Evolutionary conservation across 768 basidiomycete species (phyloP), one percentile per base, ranked within the genome.

Genomic region (Russula sp.): DNA sequence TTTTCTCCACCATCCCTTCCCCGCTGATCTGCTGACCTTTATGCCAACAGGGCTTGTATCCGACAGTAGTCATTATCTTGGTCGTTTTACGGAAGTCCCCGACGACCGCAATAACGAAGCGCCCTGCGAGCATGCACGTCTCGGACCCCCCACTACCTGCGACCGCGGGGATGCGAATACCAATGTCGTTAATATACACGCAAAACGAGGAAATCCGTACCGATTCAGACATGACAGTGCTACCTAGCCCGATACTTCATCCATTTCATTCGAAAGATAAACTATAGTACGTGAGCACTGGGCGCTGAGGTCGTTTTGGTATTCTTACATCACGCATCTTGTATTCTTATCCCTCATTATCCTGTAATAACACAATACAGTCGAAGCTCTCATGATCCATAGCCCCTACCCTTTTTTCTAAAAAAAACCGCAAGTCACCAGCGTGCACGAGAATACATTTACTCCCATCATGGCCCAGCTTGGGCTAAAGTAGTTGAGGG

Each of bases 61-160:
- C 57, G 25, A 63, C 57, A 5, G n/a, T 46, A 4, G 16, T 63
- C n/a, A 29, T 63, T 34, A 59, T 63, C 18, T 54, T 59, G 32
- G 58, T 63, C n/a, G 25, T 54, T 16, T 45, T 45, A 47, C 57
- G 20, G 16, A 63, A 59, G 45, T 54, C 62, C 5, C 62, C 57
- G 7, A 54, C 62, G 22, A 49, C 16, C 41, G 20, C 43, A 2
- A 63, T 63, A 42, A 49, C 52, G 22, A 48, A n/a, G 11, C 32
- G 48, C 8, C 32, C 8, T 1, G 41, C 57, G 22, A 59, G 46
- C 39, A n/a, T 16, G 11, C 39, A 38, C 34, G 36, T 52, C 39
- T 63, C 45, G 6, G 38, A 22, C 3, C 29, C 20, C 5, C 39
- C 45, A 14, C 29, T 29, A 25, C 22, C n/a, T 35, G 1, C 48